Evolutionary conservation across 2,329 filamentous ascomycete genomes (phyloP).

Genomic region (Monilinia fructicola): DNA sequence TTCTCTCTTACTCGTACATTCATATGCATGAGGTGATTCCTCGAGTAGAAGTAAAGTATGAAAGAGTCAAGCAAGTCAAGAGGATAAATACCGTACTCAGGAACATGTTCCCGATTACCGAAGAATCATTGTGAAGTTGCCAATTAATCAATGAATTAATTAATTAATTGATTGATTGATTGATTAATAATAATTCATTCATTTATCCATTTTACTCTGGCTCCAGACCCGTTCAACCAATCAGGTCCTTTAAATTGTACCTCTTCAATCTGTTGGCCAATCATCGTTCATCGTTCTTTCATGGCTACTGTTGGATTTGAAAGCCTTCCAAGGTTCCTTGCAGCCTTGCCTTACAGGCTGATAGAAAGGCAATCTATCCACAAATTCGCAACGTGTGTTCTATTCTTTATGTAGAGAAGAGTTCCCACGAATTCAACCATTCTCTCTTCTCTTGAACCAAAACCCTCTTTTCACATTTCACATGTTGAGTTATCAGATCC

Average conservation of each 20-base stretch:
- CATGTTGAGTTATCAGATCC: constrained; percentile 32
- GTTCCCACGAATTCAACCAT: background rate
- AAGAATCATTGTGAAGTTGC: too few species aligned
- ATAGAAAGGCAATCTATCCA: constrained; percentile 28
- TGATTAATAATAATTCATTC: too few species aligned
- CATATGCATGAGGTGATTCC: too few species aligned
- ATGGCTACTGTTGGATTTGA: background rate
- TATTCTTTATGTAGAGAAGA: constrained; percentile 2
- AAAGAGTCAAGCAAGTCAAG: too few species aligned
- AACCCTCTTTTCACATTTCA: constrained; percentile 11
- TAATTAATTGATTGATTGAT: too few species aligned
- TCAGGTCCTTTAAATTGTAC: constrained; percentile 7
- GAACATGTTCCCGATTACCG: constrained; percentile 14
- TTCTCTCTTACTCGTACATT: background rate
- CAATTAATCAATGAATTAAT: background rate
- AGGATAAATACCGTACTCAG: constrained; percentile 6
- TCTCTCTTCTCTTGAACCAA: background rate
- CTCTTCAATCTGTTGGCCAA: background rate
- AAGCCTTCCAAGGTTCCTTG: constrained; percentile 26
- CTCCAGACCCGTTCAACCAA: background rate
- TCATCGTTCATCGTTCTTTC: background rate
- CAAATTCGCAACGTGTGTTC: constrained; percentile 27
- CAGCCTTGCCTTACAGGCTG: constrained; percentile 38
- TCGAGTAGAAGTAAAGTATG: too few species aligned
- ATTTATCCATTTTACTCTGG: constrained; percentile 21